Conservation (phyloP, 306 rosid genomes). For the Fragaria iinumae region DNA sequence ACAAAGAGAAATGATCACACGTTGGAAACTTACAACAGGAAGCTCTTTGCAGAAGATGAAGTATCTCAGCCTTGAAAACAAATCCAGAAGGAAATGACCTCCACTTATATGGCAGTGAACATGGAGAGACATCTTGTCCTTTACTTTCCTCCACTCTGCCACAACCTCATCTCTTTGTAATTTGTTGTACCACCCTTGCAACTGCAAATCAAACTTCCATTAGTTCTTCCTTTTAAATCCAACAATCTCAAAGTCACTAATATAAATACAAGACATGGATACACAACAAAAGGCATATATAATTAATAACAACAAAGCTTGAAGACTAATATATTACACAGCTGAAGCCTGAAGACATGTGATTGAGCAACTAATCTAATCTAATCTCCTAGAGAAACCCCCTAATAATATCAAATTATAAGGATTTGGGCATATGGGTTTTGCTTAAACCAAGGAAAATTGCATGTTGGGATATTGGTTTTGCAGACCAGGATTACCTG, state of each 20-base stretch:
- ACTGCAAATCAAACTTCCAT: constrained; percentile 43
- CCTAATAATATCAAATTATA: neutral
- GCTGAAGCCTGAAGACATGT: neutral
- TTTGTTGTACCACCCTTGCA: constrained; percentile 92
- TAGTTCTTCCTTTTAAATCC: neutral
- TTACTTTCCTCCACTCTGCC: constrained; percentile 85
- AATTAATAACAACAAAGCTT: neutral
- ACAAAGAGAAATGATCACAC: neutral
- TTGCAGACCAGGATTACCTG: constrained; percentile 47
- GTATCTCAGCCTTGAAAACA: constrained; percentile 71
- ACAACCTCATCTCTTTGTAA: constrained; percentile 95
- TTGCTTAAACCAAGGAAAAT: neutral
- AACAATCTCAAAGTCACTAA: neutral
- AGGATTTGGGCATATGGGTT: neutral
- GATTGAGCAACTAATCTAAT: neutral
- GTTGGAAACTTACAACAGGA: constrained; percentile 55
- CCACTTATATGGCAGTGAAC: constrained; percentile 98
- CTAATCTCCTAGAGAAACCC: neutral
- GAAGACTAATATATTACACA: neutral
- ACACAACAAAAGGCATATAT: neutral
- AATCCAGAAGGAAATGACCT: constrained; percentile 79
- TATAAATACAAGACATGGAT: neutral
- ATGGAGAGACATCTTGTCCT: constrained; percentile 81
- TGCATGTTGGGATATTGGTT: neutral
- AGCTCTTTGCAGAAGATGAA: constrained; percentile 82